Base-by-base conservation (phyloP, 345 rosid genomes). In the Hibiscus syriacus region DNA sequence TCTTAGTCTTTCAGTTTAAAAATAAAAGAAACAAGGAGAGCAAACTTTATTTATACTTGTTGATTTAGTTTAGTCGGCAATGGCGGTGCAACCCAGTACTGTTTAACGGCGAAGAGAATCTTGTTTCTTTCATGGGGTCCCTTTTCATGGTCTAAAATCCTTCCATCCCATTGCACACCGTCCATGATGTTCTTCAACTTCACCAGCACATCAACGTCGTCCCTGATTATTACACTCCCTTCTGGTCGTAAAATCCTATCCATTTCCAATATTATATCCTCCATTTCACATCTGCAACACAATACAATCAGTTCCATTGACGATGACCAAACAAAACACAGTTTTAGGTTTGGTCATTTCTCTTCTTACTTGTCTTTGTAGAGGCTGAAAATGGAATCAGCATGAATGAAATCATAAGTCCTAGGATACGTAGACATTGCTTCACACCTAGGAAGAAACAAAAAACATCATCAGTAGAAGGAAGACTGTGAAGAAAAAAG, bases 371-470 rank as follows among this genome's bases (percentile, higher is more conserved):
- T 84, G 23, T 76, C 83, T 67, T 78, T 67, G 70, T 89, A 86
- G 50, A 89, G 80, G 49, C 82, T 91, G 79, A 94, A 89, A 41
- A 94, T 67, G 19, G 96, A 87, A 56, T 80, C 86, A 0, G 89
- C 96, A 52, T 94, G 99, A 62, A 94, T 84, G 38, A 91, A 86
- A 66, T 91, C 99, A 50, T 89, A 91, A 59, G 99, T 94, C 61
- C 99, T 83, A 13, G 99, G 99, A 72, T 91, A 94, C 9, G 96
- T 94, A 34, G 99, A 94, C 99, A 94, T 89, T 36, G 99, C 97
- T 73, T 94, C 72, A 30, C 72, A 57, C 72, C 72, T 66, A 32
- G 2, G 20, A 19, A 49, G 1, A 49, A 19, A 49, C 23, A 7
- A 49, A n/a, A 2, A 6, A 17, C 23, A 19, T 10, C 1, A 49